These are phyloP conservation scores for Blastocystis sp. DNA, from an alignment of 352 stramenopile species.

Conservation along the genomic window DNA sequence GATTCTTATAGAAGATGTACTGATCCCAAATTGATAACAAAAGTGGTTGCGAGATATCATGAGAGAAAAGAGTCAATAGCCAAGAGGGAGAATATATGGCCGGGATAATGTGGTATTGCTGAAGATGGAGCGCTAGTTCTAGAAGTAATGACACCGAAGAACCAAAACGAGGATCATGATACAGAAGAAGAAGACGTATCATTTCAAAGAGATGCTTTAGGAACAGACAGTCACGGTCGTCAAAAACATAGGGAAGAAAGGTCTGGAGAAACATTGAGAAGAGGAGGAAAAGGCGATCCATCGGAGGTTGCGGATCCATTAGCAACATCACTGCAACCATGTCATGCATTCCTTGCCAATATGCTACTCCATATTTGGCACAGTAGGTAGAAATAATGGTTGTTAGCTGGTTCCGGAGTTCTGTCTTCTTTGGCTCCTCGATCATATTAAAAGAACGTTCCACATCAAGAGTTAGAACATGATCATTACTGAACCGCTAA, in stretches of 20 bases:
- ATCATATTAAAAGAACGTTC: constrained; percentile 56
- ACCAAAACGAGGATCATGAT: constrained; percentile 56
- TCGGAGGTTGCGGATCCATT: constrained; percentile 57
- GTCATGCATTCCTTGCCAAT: constrained; percentile 68
- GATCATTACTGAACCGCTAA: constrained; percentile 66
- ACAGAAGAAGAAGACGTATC: constrained; percentile 61
- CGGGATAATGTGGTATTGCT: background rate
- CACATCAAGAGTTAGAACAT: constrained; percentile 42
- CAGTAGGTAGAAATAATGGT: constrained; percentile 66
- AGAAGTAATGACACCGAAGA: background rate
- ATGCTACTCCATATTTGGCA: constrained; percentile 52
- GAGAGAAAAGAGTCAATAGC: constrained; percentile 62
- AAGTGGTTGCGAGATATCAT: constrained; percentile 33
- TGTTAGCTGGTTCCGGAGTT: constrained; percentile 20
- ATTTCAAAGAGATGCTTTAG: constrained; percentile 65
- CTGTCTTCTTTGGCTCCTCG: constrained; percentile 28
- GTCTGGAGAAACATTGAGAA: constrained; percentile 63
- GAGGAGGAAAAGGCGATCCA: constrained; percentile 43
- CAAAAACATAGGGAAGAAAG: constrained; percentile 57
- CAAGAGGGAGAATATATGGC: constrained; percentile 57
- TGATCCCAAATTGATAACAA: constrained; percentile 63
- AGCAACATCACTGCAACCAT: constrained; percentile 55
- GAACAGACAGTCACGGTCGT: constrained; percentile 61
- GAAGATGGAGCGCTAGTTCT: constrained; percentile 52
- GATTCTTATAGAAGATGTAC: constrained; percentile 67